A percentile compares a stretch with the other conserved stretches of the same genome.
Evolutionary conservation across 805 yeast species (phyloP).

Genomic region (Ogataea polymorpha): DNA sequence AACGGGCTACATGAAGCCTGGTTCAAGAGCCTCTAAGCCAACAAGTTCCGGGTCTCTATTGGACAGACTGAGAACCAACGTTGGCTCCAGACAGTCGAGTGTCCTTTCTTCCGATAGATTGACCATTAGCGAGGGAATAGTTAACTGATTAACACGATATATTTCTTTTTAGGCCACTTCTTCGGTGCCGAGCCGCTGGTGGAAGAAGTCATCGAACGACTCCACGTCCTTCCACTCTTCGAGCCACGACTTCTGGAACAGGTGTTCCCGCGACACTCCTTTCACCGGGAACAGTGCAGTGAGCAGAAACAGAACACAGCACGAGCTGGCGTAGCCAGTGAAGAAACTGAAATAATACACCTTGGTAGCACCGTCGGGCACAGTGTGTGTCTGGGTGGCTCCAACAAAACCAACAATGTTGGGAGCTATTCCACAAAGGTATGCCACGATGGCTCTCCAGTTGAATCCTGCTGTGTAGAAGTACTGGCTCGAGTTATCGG

Average conservation of each 20-base stretch:
- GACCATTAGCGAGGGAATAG: conserved; percentile 18
- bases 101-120: conserved; percentile 18
- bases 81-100: conserved; percentile 24
- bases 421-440: conserved; percentile 75
- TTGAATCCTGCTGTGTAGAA: conserved; percentile 67
- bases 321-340: conserved; percentile 66
- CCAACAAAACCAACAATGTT: conserved; percentile 88
- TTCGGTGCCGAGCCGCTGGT: conserved; percentile 1
- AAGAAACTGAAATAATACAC: conserved; percentile 75
- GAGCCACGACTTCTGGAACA: conserved; percentile 55
- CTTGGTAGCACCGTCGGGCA: conserved; percentile 74
- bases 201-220: conserved; percentile 45
- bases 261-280: conserved; percentile 36
- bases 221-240: conserved; percentile 66
- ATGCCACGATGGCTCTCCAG: conserved; percentile 83
- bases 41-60: conserved; percentile 21
- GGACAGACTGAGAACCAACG: conserved; percentile 23
- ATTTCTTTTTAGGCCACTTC: conserved; percentile 6
- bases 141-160: conserved; percentile 5
- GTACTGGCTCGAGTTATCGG: conserved; percentile 45
- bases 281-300: conserved; percentile 48
- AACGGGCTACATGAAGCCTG: conserved; percentile 11
- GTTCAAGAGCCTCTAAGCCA: conserved; percentile 17
- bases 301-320: conserved; percentile 50
- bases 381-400: conserved; percentile 64